Conservation (phyloP, 441 rosid species). For the Syzygium syzygioides region DNA sequence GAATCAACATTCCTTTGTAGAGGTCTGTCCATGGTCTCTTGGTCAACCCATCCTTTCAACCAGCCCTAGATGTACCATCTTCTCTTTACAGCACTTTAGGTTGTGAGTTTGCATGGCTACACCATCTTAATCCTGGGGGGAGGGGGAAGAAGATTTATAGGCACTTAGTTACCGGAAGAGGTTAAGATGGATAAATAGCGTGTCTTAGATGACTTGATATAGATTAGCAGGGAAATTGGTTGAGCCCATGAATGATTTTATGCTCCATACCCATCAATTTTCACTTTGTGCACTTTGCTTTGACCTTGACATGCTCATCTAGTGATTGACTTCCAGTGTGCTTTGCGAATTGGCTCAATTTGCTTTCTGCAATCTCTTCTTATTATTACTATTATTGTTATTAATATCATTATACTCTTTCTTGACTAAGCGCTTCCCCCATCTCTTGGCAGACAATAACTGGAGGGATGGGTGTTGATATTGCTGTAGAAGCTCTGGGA, state of each 20-base stretch:
- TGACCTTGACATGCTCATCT: not conserved
- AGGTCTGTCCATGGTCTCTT: not conserved
- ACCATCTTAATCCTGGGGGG: not conserved
- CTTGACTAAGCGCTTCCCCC: not conserved
- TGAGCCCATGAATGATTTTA: not conserved
- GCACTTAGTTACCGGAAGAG: not conserved
- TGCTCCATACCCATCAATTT: not conserved
- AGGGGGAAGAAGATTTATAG: not conserved
- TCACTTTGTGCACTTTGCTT: not conserved
- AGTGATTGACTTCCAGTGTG: not conserved
- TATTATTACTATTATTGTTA: not conserved
- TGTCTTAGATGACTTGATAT: not conserved
- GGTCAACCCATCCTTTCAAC: not conserved
- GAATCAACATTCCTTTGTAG: not conserved
- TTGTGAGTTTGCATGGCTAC: not conserved
- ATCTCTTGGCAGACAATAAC: constrained; percentile 63
- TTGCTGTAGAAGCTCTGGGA: constrained; percentile 94
- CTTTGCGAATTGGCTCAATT: not conserved
- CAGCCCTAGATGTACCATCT: not conserved
- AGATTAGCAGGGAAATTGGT: not conserved
- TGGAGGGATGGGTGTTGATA: constrained; percentile 83
- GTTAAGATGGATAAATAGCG: not conserved
- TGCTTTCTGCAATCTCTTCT: not conserved
- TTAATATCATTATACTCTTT: not conserved
- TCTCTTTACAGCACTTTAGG: not conserved